Evolutionary conservation across 2,329 filamentous ascomycete genomes (phyloP).

Genomic region (Monilinia polystroma): DNA sequence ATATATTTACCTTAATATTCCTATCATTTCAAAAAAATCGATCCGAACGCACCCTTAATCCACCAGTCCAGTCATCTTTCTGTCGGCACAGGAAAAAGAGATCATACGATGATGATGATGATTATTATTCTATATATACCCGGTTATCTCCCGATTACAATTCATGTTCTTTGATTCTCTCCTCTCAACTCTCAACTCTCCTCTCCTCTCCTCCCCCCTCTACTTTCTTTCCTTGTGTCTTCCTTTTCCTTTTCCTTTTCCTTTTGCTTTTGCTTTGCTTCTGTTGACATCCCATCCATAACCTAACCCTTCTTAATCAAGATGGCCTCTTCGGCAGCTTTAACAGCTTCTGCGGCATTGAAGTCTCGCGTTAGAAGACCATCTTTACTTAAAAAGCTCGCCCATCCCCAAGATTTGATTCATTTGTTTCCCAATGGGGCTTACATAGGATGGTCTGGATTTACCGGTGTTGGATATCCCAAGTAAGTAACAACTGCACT

Average conservation of each 20-base stretch:
- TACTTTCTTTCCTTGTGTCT: not conserved
- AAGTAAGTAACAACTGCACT: constrained; percentile 56
- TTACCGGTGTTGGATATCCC: constrained; percentile 86
- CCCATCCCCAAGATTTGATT: constrained; percentile 75
- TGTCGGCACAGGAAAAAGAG: not conserved
- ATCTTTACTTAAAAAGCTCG: constrained; percentile 76
- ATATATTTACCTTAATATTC: too few species aligned
- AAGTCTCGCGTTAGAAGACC: constrained; percentile 73
- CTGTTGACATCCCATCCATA: not conserved
- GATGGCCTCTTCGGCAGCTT: constrained; percentile 35
- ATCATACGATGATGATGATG: constrained; percentile 12
- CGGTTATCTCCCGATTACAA: not conserved
- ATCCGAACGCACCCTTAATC: too few species aligned
- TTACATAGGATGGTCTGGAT: constrained; percentile 90
- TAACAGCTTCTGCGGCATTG: constrained; percentile 52
- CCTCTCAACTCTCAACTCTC: not conserved
- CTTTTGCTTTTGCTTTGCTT: not conserved
- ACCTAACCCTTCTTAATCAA: constrained; percentile 1
- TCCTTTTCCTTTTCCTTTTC: not conserved
- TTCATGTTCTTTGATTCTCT: not conserved
- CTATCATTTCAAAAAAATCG: too few species aligned
- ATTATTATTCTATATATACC: not conserved
- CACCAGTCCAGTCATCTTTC: not conserved
- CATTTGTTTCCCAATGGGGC: constrained; percentile 77
- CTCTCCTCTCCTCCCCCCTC: too few species aligned